Conservation (phyloP, 768 basidiomycete genomes). For the Kwoniella sp. region DNA sequence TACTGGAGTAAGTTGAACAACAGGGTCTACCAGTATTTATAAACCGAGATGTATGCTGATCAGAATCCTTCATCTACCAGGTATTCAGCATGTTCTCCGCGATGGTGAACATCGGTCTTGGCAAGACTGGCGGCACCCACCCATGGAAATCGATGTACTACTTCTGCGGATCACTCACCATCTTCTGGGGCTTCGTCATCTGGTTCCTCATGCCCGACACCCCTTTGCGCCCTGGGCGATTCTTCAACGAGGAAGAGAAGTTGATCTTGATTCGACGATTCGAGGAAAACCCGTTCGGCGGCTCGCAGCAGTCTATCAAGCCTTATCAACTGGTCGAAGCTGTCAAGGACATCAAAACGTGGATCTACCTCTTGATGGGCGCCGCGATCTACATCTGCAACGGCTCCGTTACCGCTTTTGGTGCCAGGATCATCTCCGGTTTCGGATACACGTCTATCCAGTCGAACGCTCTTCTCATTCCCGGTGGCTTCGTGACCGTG, state of each 20-base stretch:
- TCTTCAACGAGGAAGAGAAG: conserved; percentile 51
- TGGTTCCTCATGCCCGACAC: conserved; percentile 54
- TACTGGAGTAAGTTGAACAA: conserved; percentile 41
- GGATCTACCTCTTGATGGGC: conserved; percentile 54
- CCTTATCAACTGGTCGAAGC: conserved; percentile 53
- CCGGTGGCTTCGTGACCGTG: conserved; percentile 56
- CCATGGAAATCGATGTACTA: conserved; percentile 56
- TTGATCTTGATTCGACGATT: conserved; percentile 39
- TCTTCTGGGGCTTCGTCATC: conserved; percentile 52
- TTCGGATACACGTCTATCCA: conserved; percentile 56
- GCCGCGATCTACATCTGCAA: conserved; percentile 54
- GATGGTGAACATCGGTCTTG: conserved; percentile 57
- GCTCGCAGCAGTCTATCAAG: conserved; percentile 37
- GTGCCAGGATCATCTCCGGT: conserved; percentile 54
- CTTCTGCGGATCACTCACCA: conserved; percentile 55
- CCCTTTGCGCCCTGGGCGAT: conserved; percentile 47
- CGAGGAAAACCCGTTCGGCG: conserved; percentile 41
- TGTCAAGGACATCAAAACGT: conserved; percentile 53
- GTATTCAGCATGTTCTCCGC: conserved; percentile 57
- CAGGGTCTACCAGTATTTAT: no score
- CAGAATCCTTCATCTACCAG: conserved; percentile 7
- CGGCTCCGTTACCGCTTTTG: conserved; percentile 55
- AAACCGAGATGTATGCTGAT: conserved; percentile 7
- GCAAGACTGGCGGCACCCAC: conserved; percentile 34
- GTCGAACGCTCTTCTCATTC: conserved; percentile 51